Evolutionary conservation across 2,329 filamentous ascomycete genomes (phyloP), one percentile per base, ranked within the genome.

Genomic region (Nemania sp.): DNA sequence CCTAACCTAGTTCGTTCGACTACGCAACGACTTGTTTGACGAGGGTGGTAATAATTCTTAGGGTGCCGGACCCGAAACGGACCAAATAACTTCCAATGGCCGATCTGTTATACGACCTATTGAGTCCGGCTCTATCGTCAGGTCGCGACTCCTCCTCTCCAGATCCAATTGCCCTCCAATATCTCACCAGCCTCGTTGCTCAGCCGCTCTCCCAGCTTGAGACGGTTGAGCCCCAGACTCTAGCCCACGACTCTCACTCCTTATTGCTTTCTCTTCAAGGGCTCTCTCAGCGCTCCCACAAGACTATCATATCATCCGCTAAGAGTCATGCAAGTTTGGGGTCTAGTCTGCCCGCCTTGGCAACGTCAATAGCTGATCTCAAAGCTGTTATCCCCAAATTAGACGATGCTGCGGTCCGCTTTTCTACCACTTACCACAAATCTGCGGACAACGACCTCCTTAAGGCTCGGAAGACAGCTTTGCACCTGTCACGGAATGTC

Each of bases 221-320:
- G 58, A 88, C 88, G 26, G 90, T 87, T 6, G 96, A 99, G 79
- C 90, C 92, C 0, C 90, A 93, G 69, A 89, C 89, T 0, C 87
- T 98, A n/a, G 84, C 91, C 0, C 93, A 98, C 75, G 87, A 90
- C 63, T 91, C 92, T 3, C 93, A 98, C 70, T 92, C 93, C 0
- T 87, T 92, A 47, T 87, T 95, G 15, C 88, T 97, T 47, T 93
- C 93, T 0, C 86, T 98, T 1, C 96, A 99, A 78, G 88, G 89
- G 0, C 88, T 98, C 57, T 95, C 94, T 7, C 97, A 97, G 74
- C 92, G 93, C 73, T 97, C 94, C 0, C 91, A 98, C 80, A 93
- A 91, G 77, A 86, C 90, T 20, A 90, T 98, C 71, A 94, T 98
- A 73, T 86, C 90, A 61, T 96, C 95, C 3, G 90, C 93, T 24